Evolutionary conservation across 768 basidiomycete genomes (phyloP), one percentile per base, ranked within the genome.

Genomic region (Lactifluus rugatus): DNA sequence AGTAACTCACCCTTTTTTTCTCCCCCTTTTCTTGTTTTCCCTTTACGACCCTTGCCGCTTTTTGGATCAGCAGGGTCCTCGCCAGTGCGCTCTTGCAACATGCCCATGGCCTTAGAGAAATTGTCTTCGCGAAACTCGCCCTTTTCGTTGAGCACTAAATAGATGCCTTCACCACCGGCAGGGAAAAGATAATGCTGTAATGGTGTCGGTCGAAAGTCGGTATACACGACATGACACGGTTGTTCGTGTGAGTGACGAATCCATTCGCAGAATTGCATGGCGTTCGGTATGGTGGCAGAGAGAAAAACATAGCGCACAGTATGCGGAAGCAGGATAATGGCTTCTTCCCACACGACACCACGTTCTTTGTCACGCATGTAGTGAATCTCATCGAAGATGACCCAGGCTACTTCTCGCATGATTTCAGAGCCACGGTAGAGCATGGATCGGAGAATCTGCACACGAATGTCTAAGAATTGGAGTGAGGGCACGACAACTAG

Each of bases 401-500:
- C 95, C 96, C 96, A 99, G 1, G 94, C 93, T n/a, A 99, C 95
- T 75, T 99, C 96, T 56, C 96, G 89, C 89, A 98, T 94, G 64
- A 99, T 87, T 74, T 99, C 96, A 3, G 93, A 97, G 39, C 96
- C 96, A 54, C 96, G 86, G 69, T 99, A 99, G 26, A 99, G 75
- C 95, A 99, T 99, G 5, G 94, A 97, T 19, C 96, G 85, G 52
- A 99, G 71, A 84, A 99, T 98, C 93, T 98, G 62, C 28, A 21
- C 13, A 57, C 28, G 50, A 48, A 63, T 25, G 51, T 32, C 45
- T 26, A n/a, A 31, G 25, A 16, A 19, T 10, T 5, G 9, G 28
- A 21, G 41, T 28, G 44, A 10, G 31, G 5, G 21, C 42, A 51
- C 11, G 44, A 32, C 47, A 16, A 41, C n/a, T 9, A 41, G 13